Evolutionary conservation across 352 stramenopile species (phyloP).

Genomic region (Phytophthora tentaculata): DNA sequence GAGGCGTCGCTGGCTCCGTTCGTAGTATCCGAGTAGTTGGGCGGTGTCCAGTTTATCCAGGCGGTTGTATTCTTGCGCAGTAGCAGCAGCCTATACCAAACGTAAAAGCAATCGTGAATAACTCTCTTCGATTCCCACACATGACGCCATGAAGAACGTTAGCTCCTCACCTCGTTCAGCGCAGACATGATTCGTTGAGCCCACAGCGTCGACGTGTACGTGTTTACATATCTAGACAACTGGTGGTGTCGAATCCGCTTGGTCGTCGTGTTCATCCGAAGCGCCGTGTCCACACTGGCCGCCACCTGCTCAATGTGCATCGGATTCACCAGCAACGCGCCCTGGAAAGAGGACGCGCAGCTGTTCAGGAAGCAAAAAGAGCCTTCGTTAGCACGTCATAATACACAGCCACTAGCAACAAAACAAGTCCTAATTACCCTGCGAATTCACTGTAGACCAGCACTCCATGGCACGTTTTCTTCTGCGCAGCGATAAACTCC

Average conservation of each 20-base stretch:
- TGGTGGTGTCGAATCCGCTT: constrained; percentile 90
- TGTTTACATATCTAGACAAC: constrained; percentile 88
- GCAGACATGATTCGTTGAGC: constrained; percentile 86
- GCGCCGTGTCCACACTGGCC: constrained; percentile 79
- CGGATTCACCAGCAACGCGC: constrained; percentile 88
- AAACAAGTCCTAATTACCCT: constrained; percentile 39
- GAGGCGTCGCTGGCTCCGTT: constrained; percentile 79
- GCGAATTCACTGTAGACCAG: constrained; percentile 93
- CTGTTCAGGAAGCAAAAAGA: constrained; percentile 31
- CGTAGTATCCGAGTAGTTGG: constrained; percentile 84
- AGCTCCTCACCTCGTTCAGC: constrained; percentile 58
- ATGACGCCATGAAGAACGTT: neutral
- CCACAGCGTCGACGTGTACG: constrained; percentile 90
- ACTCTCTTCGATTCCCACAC: neutral
- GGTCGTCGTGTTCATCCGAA: constrained; percentile 88
- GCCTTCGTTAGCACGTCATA: neutral
- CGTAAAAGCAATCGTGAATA: neutral
- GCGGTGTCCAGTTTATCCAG: constrained; percentile 88
- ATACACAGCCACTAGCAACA: neutral
- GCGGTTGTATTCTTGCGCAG: constrained; percentile 84
- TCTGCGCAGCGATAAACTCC: constrained; percentile 91
- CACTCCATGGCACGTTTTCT: constrained; percentile 83
- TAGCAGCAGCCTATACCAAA: constrained; percentile 52
- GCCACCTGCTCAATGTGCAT: constrained; percentile 91
- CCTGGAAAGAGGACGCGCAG: constrained; percentile 90